Percentiles rank a stretch among this genome's conserved stretches.
Evolutionary conservation across 2,329 filamentous ascomycete species (phyloP).

Genomic region (Cladosporium sphaerospermum): DNA sequence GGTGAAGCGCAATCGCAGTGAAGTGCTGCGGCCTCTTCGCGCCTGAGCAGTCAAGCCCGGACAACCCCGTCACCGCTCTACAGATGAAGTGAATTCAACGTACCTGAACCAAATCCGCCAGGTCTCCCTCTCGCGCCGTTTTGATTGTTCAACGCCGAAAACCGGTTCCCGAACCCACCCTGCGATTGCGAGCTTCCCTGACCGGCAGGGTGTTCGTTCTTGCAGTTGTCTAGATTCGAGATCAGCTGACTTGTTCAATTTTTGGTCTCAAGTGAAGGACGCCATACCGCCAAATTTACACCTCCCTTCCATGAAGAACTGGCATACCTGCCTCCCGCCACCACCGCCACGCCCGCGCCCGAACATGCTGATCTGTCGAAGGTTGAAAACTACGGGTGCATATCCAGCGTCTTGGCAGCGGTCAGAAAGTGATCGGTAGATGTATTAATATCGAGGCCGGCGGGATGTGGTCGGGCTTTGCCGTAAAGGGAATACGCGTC

Average conservation of each 20-base stretch:
- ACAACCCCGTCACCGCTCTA: background rate
- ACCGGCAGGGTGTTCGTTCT: constrained; percentile 52
- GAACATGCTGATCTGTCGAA: background rate
- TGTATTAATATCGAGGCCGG: too few relatives aligned
- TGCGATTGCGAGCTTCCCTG: constrained; percentile 14
- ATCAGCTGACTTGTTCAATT: too few relatives aligned
- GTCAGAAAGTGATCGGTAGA: too few relatives aligned
- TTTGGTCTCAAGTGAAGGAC: too few relatives aligned
- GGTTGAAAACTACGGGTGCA: background rate
- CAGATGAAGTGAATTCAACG: constrained; percentile 6
- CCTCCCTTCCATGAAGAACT: constrained; percentile 57
- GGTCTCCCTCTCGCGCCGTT: constrained; percentile 25
- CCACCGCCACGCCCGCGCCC: constrained; percentile 9
- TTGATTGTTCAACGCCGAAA: constrained; percentile 43
- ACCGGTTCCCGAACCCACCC: constrained; percentile 47
- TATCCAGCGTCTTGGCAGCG: background rate
- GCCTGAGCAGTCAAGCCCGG: too few relatives aligned
- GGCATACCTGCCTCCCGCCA: constrained; percentile 44
- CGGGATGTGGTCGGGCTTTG: too few relatives aligned
- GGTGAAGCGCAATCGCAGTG: too few relatives aligned
- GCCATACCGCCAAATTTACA: constrained; percentile 59
- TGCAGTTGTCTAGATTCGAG: constrained; percentile 47
- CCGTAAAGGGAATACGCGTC: too few relatives aligned
- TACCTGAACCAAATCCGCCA: constrained; percentile 18
- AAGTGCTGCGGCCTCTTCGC: too few relatives aligned